phyloP scores from a whole-genome alignment of 2,329 filamentous ascomycete genomes.

The Chaetomium sp. region DNA sequence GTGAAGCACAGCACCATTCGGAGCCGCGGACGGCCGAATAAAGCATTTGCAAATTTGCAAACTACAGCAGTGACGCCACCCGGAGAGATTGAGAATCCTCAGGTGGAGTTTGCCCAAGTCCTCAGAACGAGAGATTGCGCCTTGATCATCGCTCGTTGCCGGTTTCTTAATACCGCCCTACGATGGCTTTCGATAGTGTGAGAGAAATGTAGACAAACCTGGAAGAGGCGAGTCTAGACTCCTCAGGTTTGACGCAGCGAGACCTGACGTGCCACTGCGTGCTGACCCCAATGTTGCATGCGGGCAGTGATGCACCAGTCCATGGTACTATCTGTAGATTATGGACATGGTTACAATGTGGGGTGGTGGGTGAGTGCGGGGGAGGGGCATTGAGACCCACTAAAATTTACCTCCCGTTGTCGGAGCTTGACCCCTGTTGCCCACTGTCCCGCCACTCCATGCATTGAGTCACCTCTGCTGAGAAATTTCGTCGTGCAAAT shows the following conservation, averaged over 20 bases:
- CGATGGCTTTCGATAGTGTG: too few species aligned
- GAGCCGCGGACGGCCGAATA: neutral
- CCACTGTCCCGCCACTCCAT: conserved; percentile 7
- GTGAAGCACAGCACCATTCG: neutral
- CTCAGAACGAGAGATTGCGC: too few species aligned
- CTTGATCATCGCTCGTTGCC: neutral
- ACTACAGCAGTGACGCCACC: neutral
- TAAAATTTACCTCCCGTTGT: conserved; percentile 24
- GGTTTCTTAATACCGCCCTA: neutral
- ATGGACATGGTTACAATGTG: too few species aligned
- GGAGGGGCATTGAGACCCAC: conserved; percentile 14
- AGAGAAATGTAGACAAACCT: neutral
- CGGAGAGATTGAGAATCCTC: neutral
- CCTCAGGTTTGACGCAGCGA: neutral
- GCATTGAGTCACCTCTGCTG: conserved; percentile 7
- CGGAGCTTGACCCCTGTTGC: conserved; percentile 7
- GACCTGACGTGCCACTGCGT: neutral
- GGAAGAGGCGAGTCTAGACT: neutral
- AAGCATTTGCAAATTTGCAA: neutral
- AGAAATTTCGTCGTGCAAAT: conserved; percentile 14
- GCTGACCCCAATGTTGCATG: too few species aligned
- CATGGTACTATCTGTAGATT: too few species aligned
- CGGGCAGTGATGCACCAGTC: too few species aligned
- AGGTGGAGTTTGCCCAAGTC: neutral
- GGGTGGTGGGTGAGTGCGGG: conserved; percentile 5